These are phyloP conservation scores for Babesia gibsoni DNA, from an alignment of 169 alveolate species.

Conservation along the genomic window DNA sequence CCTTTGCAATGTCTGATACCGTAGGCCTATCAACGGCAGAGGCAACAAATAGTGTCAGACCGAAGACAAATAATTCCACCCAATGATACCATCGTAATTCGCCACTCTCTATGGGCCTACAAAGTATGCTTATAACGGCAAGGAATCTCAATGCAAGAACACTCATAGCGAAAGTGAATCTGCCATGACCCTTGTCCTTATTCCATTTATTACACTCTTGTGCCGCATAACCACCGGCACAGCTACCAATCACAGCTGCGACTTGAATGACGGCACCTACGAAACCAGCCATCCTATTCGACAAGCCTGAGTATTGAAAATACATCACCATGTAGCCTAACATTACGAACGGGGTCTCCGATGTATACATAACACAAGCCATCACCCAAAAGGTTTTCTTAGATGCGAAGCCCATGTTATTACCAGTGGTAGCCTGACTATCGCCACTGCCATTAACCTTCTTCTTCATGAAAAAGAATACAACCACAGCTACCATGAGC, in stretches of 20 bases:
- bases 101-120: conserved; percentile 63
- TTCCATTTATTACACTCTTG: conserved; percentile 78
- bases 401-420: too few relatives aligned
- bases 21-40: conserved; percentile 87
- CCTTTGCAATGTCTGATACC: conserved; percentile 86
- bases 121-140: conserved; percentile 65
- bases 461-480: not conserved
- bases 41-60: conserved; percentile 86
- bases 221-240: conserved; percentile 83
- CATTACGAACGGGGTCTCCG: conserved; percentile 88
- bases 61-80: conserved; percentile 74
- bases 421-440: too few relatives aligned
- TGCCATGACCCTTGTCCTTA: conserved; percentile 84
- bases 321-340: conserved; percentile 84
- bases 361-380: conserved; percentile 63
- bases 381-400: conserved; percentile 34
- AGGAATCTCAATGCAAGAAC: conserved; percentile 73
- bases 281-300: conserved; percentile 82
- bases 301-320: conserved; percentile 85
- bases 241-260: conserved; percentile 87
- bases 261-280: conserved; percentile 77
- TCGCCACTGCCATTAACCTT: too few relatives aligned
- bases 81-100: conserved; percentile 46
- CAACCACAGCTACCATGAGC: not conserved
- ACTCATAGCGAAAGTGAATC: conserved; percentile 79